Conservation (phyloP, 352 stramenopile genomes). For the Pythium apleroticum region DNA sequence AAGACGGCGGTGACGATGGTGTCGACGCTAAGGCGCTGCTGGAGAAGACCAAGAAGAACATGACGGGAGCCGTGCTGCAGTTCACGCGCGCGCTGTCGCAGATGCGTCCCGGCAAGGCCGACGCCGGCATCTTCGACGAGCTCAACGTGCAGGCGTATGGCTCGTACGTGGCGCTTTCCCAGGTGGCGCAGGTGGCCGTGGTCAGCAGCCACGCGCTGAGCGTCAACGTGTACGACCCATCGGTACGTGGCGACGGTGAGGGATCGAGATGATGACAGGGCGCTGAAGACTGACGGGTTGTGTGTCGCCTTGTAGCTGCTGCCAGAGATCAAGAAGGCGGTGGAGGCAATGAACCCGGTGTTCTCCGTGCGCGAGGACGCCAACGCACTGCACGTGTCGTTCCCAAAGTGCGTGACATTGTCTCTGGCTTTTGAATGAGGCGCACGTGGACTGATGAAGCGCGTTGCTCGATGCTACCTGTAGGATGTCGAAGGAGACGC, state of each 20-base stretch:
- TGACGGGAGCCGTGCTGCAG: conserved; percentile 73
- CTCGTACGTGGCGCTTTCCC: conserved; percentile 69
- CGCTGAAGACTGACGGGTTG: neutral
- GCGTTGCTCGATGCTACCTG: neutral
- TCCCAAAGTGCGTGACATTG: conserved; percentile 80
- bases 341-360: conserved; percentile 75
- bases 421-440: neutral
- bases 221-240: conserved; percentile 80
- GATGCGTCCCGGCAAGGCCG: conserved; percentile 77
- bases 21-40: conserved; percentile 32
- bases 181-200: conserved; percentile 78
- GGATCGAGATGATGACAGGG: too few relatives aligned
- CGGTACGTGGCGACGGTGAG: conserved; percentile 39
- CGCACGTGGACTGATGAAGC: conserved; percentile 11
- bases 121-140: conserved; percentile 82
- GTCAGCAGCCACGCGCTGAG: conserved; percentile 59
- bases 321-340: conserved; percentile 65
- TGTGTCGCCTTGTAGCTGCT: conserved; percentile 43
- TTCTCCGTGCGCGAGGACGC: conserved; percentile 73
- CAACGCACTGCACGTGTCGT: conserved; percentile 69
- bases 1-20: conserved; percentile 26
- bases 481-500: conserved; percentile 87
- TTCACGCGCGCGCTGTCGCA: conserved; percentile 71
- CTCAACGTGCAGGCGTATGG: conserved; percentile 81
- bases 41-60: conserved; percentile 76